phyloP scores from a whole-genome alignment of 768 basidiomycete genomes.

The Lactarius vividus region DNA sequence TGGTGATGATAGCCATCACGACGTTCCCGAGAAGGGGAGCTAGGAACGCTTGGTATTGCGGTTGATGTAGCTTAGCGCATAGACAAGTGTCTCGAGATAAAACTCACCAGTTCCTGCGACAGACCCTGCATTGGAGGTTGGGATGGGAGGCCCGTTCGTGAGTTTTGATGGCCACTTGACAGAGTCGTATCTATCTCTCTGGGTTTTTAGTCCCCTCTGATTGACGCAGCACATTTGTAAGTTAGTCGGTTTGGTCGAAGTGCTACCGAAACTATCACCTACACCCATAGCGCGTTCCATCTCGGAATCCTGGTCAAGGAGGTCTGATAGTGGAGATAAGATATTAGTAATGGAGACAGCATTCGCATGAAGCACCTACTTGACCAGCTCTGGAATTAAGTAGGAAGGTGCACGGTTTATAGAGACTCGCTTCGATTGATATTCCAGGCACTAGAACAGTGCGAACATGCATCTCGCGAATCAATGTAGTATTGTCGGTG shows the following conservation, averaged over 20 bases:
- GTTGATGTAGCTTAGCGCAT: neutral
- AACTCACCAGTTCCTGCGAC: slow-evolving; percentile 13
- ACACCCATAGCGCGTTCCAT: slow-evolving; percentile 28
- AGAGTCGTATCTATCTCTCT: slow-evolving; percentile 21
- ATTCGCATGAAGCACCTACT: slow-evolving; percentile 7
- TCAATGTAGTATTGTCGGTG: slow-evolving; percentile 19
- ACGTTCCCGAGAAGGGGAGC: slow-evolving; percentile 20
- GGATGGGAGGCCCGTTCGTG: neutral
- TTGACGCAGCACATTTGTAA: slow-evolving; percentile 17
- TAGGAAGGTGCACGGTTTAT: slow-evolving; percentile 26
- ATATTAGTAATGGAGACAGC: neutral
- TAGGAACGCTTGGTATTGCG: slow-evolving; percentile 1
- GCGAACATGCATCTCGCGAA: slow-evolving; percentile 14
- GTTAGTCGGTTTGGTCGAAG: slow-evolving; percentile 15
- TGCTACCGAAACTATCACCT: slow-evolving; percentile 24
- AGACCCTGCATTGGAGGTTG: slow-evolving; percentile 11
- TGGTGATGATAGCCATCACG: slow-evolving; percentile 28
- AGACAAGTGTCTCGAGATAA: neutral
- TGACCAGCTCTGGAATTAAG: slow-evolving; percentile 24
- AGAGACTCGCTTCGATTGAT: slow-evolving; percentile 14
- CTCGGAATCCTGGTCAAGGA: slow-evolving; percentile 29
- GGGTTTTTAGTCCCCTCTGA: slow-evolving; percentile 1
- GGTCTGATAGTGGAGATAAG: slow-evolving; percentile 19
- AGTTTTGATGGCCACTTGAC: slow-evolving; percentile 3
- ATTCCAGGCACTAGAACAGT: slow-evolving; percentile 3